Evolutionary conservation across 2,329 filamentous ascomycete genomes (phyloP), one percentile per base, ranked within the genome.

Genomic region (Apiospora arundinis): DNA sequence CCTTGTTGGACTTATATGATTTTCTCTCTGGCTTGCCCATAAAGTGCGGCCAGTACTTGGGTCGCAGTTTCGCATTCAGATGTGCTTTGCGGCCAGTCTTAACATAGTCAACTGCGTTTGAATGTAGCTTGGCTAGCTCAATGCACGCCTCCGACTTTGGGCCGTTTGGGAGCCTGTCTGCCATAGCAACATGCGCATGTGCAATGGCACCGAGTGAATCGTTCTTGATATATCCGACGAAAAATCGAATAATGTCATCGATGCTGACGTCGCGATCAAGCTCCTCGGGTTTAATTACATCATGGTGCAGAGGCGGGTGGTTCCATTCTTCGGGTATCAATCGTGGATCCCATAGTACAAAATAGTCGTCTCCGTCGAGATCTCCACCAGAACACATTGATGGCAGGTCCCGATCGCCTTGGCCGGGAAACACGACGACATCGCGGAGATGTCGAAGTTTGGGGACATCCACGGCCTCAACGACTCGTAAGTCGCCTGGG

Each of bases 351-450:
- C 96, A 99, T 65, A 98, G 92, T 6, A 98, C 91, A 70, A 98
- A 92, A 79, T 95, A 99, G 78, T 99, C 96, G 77, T 99, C 96
- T 0, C 96, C 96, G 78, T 99, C 96, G 0, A 99, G 87, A 78
- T 99, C 96, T 0, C 96, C 96, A 1, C 96, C 96, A 4, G 96
- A 97, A 74, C 96, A 95, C 95, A 98, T 98, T 77, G 93, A 95
- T 0, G 95, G 91, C 28, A 99, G 83, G 74, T 97, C 94, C 21
- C 92, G 87, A 77, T 98, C 94, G 0, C 95, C 95, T 0, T 85
- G 92, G 46, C 93, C 90, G 0, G 96, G 94, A 67, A 99, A 92
- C 0, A 98, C 95, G 0, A 98, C 92, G 0, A 97, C 93, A 78
- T 98, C 92, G 71, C 89, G 91, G 4, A 98, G 85, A 76, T 98